Evolutionary conservation across 192 early-diverging fungal species (phyloP).

Genomic region (Entomortierella parvispora): DNA sequence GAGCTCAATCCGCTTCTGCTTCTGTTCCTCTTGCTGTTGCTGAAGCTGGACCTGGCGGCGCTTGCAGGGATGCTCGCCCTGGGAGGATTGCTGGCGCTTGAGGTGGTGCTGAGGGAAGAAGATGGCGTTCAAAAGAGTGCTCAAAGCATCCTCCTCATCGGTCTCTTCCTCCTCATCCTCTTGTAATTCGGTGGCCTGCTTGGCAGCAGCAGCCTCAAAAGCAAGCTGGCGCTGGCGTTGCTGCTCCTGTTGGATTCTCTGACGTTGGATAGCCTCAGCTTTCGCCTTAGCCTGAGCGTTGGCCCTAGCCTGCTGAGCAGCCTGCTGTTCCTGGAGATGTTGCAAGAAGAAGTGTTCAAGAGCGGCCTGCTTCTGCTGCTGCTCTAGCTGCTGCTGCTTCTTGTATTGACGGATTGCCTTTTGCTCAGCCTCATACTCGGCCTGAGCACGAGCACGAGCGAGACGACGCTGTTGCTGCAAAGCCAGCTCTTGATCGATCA

Average conservation of each 20-base stretch:
- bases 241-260: slow-evolving; percentile 12
- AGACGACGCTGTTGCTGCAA: slow-evolving; percentile 11
- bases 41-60: slow-evolving; percentile 7
- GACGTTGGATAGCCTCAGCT: slow-evolving; percentile 7
- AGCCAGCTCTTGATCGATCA: slow-evolving; percentile 26
- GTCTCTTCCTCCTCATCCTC: slow-evolving; percentile 2
- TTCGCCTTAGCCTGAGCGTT: slow-evolving; percentile 10
- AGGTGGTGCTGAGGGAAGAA: slow-evolving; percentile 39
- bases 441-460: slow-evolving; percentile 15
- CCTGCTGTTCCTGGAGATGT: slow-evolving; percentile 13
- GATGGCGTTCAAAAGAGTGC: slow-evolving; percentile 25
- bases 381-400: slow-evolving; percentile 14
- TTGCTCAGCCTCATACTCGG: slow-evolving; percentile 43
- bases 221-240: slow-evolving; percentile 15
- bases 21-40: slow-evolving; percentile 6
- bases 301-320: slow-evolving; percentile 9
- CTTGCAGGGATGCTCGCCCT: slow-evolving; percentile 31
- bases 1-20: slow-evolving; percentile 10
- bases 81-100: slow-evolving; percentile 28
- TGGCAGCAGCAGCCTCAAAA: slow-evolving; percentile 4
- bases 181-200: neutral
- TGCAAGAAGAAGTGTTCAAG: slow-evolving; percentile 1
- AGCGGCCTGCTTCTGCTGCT: slow-evolving; percentile 2
- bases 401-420: slow-evolving; percentile 38
- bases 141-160: slow-evolving; percentile 4